Evolutionary conservation across 2,329 filamentous ascomycete species (phyloP).

Genomic region (Penicillium italicum): DNA sequence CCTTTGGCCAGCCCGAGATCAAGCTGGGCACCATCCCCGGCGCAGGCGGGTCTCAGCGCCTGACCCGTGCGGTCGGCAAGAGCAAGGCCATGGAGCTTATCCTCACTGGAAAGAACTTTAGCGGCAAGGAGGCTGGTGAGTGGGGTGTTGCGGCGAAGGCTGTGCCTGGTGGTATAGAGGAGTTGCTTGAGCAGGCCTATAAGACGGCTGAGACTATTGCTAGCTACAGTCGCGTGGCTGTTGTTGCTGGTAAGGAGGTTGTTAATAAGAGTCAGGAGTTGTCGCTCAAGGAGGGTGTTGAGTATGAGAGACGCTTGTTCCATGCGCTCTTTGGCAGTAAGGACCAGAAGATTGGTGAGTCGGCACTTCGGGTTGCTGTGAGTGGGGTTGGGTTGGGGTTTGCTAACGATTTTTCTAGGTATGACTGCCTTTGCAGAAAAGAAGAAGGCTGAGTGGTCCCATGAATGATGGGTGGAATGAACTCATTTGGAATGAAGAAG

Average conservation of each 20-base stretch:
- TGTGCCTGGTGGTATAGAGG: conserved; percentile 71
- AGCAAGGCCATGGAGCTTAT: conserved; percentile 87
- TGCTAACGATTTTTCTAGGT: conserved; percentile 36
- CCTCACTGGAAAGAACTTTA: conserved; percentile 79
- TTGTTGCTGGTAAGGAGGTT: conserved; percentile 92
- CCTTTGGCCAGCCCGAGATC: conserved; percentile 96
- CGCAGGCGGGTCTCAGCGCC: conserved; percentile 82
- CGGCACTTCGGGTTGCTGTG: not conserved
- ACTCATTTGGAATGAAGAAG: not conserved
- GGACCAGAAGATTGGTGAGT: conserved; percentile 88
- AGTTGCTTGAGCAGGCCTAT: conserved; percentile 74
- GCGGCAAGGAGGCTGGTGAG: conserved; percentile 74
- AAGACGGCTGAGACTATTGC: conserved; percentile 88
- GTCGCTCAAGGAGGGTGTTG: conserved; percentile 80
- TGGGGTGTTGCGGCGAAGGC: conserved; percentile 87
- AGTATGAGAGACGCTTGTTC: conserved; percentile 91
- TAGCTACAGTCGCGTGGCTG: conserved; percentile 76
- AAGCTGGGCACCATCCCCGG: conserved; percentile 91
- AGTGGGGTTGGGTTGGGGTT: not conserved
- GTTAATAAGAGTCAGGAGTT: conserved; percentile 98
- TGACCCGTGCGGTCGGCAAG: conserved; percentile 81
- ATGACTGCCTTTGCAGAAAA: conserved; percentile 96
- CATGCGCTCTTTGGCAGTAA: conserved; percentile 88
- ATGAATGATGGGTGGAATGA: conserved; percentile 56
- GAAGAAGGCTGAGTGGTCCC: conserved; percentile 84